Evolutionary conservation across 1,284 basidiomycete genomes (phyloP).

Genomic region (Stygiomarasmius scandens): DNA sequence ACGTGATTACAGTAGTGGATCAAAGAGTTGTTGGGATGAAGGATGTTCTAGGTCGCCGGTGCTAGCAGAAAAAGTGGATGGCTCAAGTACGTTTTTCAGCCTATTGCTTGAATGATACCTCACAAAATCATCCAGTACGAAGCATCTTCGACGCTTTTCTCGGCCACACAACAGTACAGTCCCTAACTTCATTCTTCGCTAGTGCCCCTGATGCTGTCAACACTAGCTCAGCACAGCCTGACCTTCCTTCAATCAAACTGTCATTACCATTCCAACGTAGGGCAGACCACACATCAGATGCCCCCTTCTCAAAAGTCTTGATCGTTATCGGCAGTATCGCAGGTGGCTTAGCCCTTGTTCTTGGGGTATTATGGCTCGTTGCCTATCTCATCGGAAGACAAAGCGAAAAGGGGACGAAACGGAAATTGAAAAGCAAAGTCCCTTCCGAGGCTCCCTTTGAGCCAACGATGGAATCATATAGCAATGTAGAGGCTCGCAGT

Average conservation of each 20-base stretch:
- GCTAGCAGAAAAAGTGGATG: not conserved
- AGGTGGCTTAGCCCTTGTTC: not conserved
- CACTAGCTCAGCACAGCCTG: not conserved
- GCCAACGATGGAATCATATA: not conserved
- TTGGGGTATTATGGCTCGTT: not conserved
- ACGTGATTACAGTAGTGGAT: not conserved
- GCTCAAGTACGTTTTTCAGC: not conserved
- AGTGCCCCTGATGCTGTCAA: not conserved
- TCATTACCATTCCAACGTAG: not conserved
- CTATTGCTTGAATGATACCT: not conserved
- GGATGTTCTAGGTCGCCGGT: not conserved
- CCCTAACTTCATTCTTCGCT: not conserved
- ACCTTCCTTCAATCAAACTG: not conserved
- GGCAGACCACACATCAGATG: not conserved
- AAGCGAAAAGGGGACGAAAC: not conserved
- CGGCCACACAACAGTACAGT: not conserved
- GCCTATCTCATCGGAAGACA: not conserved
- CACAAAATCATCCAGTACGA: not conserved
- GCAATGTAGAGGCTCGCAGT: not conserved
- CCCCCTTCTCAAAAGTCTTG: not conserved
- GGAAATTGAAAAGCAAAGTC: not conserved
- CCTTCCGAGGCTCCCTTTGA: not conserved
- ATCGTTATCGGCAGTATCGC: not conserved
- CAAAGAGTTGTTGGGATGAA: not conserved
- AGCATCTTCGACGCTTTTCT: not conserved